Conservation (phyloP, 805 yeast species). For the Hanseniaspora pseudoguilliermondii region DNA sequence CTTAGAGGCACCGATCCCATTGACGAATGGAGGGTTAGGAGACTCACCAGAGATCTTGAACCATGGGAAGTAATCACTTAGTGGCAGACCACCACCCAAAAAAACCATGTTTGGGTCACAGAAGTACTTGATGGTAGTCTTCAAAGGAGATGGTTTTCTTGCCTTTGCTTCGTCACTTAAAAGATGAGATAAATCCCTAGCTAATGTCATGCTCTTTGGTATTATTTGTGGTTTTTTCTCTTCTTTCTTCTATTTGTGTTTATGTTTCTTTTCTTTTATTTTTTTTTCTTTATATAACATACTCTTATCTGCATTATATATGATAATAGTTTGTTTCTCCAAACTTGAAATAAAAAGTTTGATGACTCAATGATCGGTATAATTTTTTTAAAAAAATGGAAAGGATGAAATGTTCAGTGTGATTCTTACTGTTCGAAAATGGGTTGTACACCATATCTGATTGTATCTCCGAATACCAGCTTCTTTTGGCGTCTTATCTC, state of each 20-base stretch:
- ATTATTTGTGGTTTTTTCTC: background rate
- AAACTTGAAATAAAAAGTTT: no score
- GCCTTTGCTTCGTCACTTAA: conserved; percentile 66
- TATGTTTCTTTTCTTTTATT: no score
- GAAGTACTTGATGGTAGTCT: conserved; percentile 69
- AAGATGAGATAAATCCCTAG: conserved; percentile 65
- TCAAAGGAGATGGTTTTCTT: conserved; percentile 69
- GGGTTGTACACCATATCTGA: no score
- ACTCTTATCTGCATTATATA: no score
- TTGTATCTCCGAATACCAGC: no score
- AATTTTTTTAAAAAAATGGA: no score
- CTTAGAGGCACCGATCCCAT: conserved; percentile 62
- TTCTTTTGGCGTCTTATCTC: no score
- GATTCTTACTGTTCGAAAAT: no score
- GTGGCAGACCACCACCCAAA: conserved; percentile 91
- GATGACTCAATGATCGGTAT: no score
- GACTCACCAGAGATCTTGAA: conserved; percentile 56
- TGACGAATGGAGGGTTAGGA: conserved; percentile 66
- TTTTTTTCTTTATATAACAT: background rate
- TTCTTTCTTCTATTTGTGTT: no score
- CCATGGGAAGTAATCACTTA: conserved; percentile 86
- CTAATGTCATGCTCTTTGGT: conserved; percentile 27
- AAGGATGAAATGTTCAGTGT: no score
- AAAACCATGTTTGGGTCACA: conserved; percentile 66
- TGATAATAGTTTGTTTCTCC: no score